Conservation (phyloP, 371 early-diverging fungal genomes). For the Circinella umbellata region DNA sequence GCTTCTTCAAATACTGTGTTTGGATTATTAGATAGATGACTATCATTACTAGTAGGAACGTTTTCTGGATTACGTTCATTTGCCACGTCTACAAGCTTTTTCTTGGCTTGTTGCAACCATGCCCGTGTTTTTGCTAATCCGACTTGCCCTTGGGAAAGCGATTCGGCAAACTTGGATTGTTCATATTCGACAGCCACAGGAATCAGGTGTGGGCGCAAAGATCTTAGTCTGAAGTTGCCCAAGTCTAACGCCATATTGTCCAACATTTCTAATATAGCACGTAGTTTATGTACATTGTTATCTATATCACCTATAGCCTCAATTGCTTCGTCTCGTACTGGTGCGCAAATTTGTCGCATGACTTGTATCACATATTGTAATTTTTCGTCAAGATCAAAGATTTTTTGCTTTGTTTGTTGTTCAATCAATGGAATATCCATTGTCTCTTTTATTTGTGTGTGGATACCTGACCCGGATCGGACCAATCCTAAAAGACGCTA, state of each 20-base stretch:
- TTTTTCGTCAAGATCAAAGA: conserved; percentile 52
- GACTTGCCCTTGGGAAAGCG: conserved; percentile 39
- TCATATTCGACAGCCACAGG: conserved; percentile 77
- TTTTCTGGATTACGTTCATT: conserved; percentile 69
- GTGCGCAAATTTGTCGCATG: conserved; percentile 77
- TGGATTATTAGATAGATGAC: not conserved
- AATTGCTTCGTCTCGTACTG: conserved; percentile 72
- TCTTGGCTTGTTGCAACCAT: conserved; percentile 59
- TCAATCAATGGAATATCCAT: conserved; percentile 63
- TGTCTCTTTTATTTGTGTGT: conserved; percentile 54
- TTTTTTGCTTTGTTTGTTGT: conserved; percentile 56
- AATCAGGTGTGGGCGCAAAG: conserved; percentile 67
- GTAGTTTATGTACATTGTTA: conserved; percentile 45
- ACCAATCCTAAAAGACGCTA: conserved; percentile 50
- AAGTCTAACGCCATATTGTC: conserved; percentile 79
- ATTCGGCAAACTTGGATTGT: conserved; percentile 62
- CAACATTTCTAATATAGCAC: conserved; percentile 55
- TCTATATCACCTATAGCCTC: conserved; percentile 30
- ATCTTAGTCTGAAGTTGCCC: conserved; percentile 68
- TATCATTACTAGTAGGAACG: conserved; percentile 34
- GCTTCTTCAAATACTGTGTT: conserved; percentile 65
- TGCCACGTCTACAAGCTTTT: conserved; percentile 40
- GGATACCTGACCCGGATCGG: conserved; percentile 30
- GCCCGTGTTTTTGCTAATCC: conserved; percentile 53
- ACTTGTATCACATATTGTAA: conserved; percentile 51